Base-by-base conservation (phyloP, 2,329 filamentous ascomycete species). In the Byssochlamys sp. region DNA sequence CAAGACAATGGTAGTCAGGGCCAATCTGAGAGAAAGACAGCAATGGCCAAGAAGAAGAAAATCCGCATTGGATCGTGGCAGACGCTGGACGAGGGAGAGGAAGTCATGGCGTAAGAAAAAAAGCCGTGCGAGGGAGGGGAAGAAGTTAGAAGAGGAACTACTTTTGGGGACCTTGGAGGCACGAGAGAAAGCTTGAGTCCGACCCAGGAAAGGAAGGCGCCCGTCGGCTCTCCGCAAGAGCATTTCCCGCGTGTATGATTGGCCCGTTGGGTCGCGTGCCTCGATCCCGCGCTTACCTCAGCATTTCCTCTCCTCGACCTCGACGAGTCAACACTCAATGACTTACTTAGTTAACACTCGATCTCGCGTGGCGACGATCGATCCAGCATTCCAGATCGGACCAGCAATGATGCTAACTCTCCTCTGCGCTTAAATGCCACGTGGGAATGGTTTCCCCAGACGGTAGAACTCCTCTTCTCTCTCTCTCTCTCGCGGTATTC, bases 131-230 rank as follows among this genome's bases (percentile, higher is more conserved):
- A 60, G 31, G 48, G 26, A 33, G 29, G 26, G 9, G 50, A 55
- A 50, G 33, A 50, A 51, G 57, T 52, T 9, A 11, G 49, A 49
- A 54, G 48, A 52, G 53, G 49, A 50, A 50, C 58, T 50, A 60
- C 58, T 59, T 58, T 67, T 67, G 68, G 57, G 67, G 67, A 70
- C 69, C 69, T 71, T 71, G 69, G 64, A 63, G 61, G 63, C 60
- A 57, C 60, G 53, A 53, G 35, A n/a, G 35, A n/a, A 39, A n/a
- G 11, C 11, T 39, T 14, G 39, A 45, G 14, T 45, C 35, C 14
- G 35, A 45, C 6, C 14, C 14, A 7, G n/a, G 14, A 19, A 45
- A 19, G 35, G 35, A 45, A 45, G 35, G 35, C 35, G 35, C 39
- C 39, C n/a, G n/a, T 45, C 39, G 39, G 14, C 6, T n/a, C 19